Percentiles rank a stretch among this genome's conserved stretches.
These are phyloP conservation scores for Terana coerulea DNA, from an alignment of 768 basidiomycete species.

Conservation along the genomic window DNA sequence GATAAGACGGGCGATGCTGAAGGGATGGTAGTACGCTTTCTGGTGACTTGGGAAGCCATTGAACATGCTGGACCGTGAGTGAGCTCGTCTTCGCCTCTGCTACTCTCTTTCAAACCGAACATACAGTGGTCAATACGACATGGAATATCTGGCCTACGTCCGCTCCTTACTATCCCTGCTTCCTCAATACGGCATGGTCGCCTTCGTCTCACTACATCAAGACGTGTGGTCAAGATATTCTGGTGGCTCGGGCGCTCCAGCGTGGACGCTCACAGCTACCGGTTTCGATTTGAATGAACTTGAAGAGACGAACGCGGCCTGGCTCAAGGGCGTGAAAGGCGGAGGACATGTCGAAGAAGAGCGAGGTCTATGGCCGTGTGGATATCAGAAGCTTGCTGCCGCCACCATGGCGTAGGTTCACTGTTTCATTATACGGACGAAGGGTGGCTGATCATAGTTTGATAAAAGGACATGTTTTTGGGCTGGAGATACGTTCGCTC, in stretches of 20 bases:
- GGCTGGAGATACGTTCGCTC: conserved; percentile 86
- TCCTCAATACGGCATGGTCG: conserved; percentile 67
- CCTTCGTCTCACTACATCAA: conserved; percentile 84
- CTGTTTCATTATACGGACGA: not conserved
- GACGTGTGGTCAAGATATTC: conserved; percentile 96
- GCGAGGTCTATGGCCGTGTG: conserved; percentile 87
- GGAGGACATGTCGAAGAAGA: conserved; percentile 76
- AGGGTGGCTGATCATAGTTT: not conserved
- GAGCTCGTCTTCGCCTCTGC: no score
- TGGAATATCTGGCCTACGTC: conserved; percentile 78
- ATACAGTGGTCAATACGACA: conserved; percentile 77
- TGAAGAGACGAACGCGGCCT: conserved; percentile 83
- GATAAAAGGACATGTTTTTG: conserved; percentile 81
- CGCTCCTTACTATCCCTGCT: conserved; percentile 62
- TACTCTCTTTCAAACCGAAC: not conserved
- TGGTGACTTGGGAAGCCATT: conserved; percentile 96
- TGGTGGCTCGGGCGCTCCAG: conserved; percentile 94
- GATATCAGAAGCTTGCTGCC: conserved; percentile 90
- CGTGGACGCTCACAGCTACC: conserved; percentile 86
- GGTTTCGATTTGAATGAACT: conserved; percentile 83
- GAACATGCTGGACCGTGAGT: conserved; percentile 92
- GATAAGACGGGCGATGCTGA: not conserved
- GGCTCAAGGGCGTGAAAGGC: conserved; percentile 75
- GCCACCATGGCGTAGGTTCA: conserved; percentile 83
- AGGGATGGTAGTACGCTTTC: conserved; percentile 79